Conservation (phyloP, 352 stramenopile species). For the Globisporangium abappressorium region DNA sequence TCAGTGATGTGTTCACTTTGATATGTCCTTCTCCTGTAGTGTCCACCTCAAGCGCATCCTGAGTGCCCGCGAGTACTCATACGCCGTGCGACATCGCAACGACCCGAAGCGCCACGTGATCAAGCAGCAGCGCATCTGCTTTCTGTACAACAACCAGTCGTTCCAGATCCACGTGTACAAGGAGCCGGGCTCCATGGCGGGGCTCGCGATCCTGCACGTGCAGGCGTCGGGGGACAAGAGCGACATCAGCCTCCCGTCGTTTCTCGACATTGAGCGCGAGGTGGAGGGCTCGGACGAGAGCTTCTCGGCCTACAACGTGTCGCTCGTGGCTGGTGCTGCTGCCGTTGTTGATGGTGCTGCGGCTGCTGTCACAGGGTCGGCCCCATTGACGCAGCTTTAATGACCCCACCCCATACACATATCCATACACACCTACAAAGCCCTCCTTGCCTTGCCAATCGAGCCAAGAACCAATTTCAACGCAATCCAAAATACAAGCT, state of each 20-base stretch:
- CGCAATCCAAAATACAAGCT: constrained; percentile 4
- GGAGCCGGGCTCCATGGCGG: constrained; percentile 56
- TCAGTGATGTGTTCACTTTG: background rate
- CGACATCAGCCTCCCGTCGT: constrained; percentile 64
- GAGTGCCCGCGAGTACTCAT: constrained; percentile 80
- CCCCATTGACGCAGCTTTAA: constrained; percentile 11
- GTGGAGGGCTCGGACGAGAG: constrained; percentile 49
- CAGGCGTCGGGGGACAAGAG: constrained; percentile 65
- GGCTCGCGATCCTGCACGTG: constrained; percentile 69
- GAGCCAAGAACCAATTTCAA: constrained; percentile 8
- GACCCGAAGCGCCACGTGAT: constrained; percentile 72
- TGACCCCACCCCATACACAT: background rate
- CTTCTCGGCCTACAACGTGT: constrained; percentile 83
- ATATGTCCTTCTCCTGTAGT: constrained; percentile 20
- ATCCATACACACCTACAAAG: background rate
- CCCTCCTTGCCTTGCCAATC: background rate
- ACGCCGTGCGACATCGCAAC: constrained; percentile 72
- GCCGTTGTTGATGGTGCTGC: constrained; percentile 45
- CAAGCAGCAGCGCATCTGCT: constrained; percentile 87
- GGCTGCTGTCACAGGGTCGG: constrained; percentile 14
- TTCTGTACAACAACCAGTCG: constrained; percentile 84
- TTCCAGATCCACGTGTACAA: constrained; percentile 89
- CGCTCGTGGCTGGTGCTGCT: constrained; percentile 34
- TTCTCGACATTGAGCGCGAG: constrained; percentile 72
- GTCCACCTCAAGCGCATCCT: constrained; percentile 84